Conservation (phyloP, 495 filamentous ascomycete genomes). For the Penicillium taxi region DNA sequence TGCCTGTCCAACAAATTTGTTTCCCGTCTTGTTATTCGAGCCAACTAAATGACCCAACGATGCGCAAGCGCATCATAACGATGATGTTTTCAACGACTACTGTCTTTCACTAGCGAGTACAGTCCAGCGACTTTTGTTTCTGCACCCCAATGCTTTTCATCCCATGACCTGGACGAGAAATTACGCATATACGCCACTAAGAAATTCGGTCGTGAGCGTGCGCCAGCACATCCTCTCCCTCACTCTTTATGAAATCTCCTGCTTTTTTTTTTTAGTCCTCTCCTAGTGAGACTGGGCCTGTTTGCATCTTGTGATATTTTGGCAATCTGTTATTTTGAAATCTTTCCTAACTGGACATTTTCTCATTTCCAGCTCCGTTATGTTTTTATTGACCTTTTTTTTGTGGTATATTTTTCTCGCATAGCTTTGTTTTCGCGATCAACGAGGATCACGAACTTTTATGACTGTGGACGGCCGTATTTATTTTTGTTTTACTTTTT, state of each 20-base stretch:
- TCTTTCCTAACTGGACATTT: slow-evolving; percentile 4
- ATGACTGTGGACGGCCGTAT: slow-evolving; percentile 42
- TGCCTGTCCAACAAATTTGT: slow-evolving; percentile 91
- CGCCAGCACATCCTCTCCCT: slow-evolving; percentile 15
- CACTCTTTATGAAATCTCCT: slow-evolving; percentile 15
- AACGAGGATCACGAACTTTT: slow-evolving; percentile 44
- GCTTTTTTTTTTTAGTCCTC: slow-evolving; percentile 1
- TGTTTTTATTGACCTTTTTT: slow-evolving; percentile 18
- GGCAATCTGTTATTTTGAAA: slow-evolving; percentile 9
- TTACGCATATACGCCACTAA: too few relatives aligned
- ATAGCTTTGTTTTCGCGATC: slow-evolving; percentile 39
- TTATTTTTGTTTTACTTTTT: slow-evolving; percentile 16
- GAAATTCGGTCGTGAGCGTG: slow-evolving; percentile 19
- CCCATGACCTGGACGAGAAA: slow-evolving; percentile 21
- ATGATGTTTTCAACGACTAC: slow-evolving; percentile 18
- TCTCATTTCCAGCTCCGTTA: slow-evolving; percentile 13
- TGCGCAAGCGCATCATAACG: slow-evolving; percentile 38
- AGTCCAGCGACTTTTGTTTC: slow-evolving; percentile 12
- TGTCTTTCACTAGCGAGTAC: slow-evolving; percentile 16
- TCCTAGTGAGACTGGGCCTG: slow-evolving; percentile 13
- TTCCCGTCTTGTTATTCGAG: slow-evolving; percentile 86
- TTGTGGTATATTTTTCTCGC: slow-evolving; percentile 38
- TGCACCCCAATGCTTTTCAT: slow-evolving; percentile 2
- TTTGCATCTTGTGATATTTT: slow-evolving; percentile 3
- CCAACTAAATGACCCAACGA: slow-evolving; percentile 57